Percentiles rank a stretch among this genome's conserved stretches.
Evolutionary conservation across 139 green algal genomes (phyloP).

Genomic region (Chlamydomonas eustigma): DNA sequence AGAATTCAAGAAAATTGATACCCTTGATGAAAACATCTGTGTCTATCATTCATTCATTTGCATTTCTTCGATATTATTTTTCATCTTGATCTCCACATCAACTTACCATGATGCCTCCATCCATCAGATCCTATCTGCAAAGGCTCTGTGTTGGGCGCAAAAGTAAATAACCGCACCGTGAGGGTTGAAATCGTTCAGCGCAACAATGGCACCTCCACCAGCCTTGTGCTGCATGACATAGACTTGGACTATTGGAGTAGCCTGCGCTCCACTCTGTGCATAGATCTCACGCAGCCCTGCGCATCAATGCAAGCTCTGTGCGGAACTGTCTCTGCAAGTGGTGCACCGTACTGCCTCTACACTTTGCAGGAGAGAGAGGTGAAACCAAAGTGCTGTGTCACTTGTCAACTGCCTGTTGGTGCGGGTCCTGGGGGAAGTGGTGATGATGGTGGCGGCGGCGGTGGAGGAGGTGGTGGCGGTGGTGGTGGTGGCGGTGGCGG

Average conservation of each 20-base stretch:
- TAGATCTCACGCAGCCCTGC: background rate
- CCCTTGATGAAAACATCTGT: background rate
- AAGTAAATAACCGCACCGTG: background rate
- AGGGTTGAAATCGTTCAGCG: background rate
- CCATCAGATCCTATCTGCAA: background rate
- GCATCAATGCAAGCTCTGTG: background rate
- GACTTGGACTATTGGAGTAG: background rate
- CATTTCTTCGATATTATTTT: background rate
- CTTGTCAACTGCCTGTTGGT: background rate
- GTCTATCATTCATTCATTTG: background rate
- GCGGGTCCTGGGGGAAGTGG: background rate
- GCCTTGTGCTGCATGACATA: background rate
- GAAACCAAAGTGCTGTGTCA: background rate
- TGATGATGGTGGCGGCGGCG: background rate
- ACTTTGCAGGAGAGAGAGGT: background rate
- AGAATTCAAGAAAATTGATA: background rate
- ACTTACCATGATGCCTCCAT: background rate
- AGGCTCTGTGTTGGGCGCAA: background rate
- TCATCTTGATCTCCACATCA: background rate
- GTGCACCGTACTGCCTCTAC: slow-evolving; percentile 2
- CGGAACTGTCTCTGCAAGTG: background rate
- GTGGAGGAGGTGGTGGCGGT: background rate
- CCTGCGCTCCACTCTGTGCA: background rate
- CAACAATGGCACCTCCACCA: background rate
- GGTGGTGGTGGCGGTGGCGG: background rate